phyloP scores from a whole-genome alignment of 192 early-diverging fungal genomes.

The Coemansia sp. region DNA sequence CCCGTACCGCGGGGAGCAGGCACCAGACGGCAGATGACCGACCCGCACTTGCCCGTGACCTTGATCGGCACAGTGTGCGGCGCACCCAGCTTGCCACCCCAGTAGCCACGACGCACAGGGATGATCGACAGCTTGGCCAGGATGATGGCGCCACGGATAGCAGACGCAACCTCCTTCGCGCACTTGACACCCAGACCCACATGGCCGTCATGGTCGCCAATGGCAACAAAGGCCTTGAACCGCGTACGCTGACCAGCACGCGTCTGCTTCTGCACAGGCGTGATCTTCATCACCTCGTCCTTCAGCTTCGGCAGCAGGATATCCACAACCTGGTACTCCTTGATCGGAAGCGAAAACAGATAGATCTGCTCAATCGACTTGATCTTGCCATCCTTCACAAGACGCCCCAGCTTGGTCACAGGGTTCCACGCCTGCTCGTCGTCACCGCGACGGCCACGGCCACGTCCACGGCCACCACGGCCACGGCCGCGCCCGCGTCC shows the following conservation, averaged over 20 bases:
- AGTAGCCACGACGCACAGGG: slow-evolving; percentile 98
- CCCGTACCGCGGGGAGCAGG: slow-evolving; percentile 99
- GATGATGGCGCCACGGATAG: slow-evolving; percentile 98
- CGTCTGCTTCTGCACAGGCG: slow-evolving; percentile 99
- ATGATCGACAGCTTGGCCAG: slow-evolving; percentile 97
- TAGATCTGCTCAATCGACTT: slow-evolving; percentile 96
- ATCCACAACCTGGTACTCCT: slow-evolving; percentile 99
- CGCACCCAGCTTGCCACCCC: slow-evolving; percentile 92
- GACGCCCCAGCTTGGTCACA: slow-evolving; percentile 98
- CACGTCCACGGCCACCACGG: slow-evolving; percentile 66
- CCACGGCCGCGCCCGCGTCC: slow-evolving; percentile 67
- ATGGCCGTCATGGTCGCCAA: slow-evolving; percentile 96
- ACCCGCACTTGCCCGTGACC: slow-evolving; percentile 96
- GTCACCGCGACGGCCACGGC: slow-evolving; percentile 80
- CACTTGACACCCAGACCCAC: slow-evolving; percentile 99
- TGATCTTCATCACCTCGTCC: slow-evolving; percentile 99
- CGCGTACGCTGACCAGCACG: slow-evolving; percentile 98
- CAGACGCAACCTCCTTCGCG: slow-evolving; percentile 99
- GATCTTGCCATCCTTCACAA: slow-evolving; percentile 97
- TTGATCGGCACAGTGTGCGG: slow-evolving; percentile 98
- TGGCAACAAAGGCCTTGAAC: slow-evolving; percentile 99
- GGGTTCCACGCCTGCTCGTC: slow-evolving; percentile 84
- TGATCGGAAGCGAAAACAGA: slow-evolving; percentile 96
- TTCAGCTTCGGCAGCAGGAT: slow-evolving; percentile 90
- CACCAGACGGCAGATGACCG: slow-evolving; percentile 84